Conservation (phyloP, 2,329 filamentous ascomycete genomes). For the Berkeleyomyces rouxiae region DNA sequence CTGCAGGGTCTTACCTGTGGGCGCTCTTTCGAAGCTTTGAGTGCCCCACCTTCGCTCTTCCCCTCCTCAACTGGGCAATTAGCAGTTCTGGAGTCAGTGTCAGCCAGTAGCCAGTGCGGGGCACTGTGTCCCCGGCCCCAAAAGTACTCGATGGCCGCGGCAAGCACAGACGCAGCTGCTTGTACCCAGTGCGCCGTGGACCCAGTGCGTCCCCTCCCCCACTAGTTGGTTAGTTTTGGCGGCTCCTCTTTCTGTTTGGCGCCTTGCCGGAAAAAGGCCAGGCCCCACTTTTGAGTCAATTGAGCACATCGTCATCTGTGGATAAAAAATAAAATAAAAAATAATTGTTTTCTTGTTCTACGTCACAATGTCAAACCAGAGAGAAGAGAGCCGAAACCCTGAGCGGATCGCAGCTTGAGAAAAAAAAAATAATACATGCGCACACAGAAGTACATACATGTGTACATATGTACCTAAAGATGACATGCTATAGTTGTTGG, state of each 20-base stretch:
- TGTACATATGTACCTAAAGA: too few relatives aligned
- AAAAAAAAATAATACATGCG: too few relatives aligned
- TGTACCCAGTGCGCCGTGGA: background rate
- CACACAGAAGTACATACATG: too few relatives aligned
- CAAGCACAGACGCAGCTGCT: background rate
- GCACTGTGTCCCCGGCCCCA: background rate
- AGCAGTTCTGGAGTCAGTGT: too few relatives aligned
- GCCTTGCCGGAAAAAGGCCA: background rate
- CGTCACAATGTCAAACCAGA: background rate
- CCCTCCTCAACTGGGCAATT: background rate
- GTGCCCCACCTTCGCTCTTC: background rate
- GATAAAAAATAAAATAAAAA: background rate
- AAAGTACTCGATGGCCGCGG: background rate
- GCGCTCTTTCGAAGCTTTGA: background rate
- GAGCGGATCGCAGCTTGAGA: background rate
- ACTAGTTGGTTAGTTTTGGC: background rate
- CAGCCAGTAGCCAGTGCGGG: background rate
- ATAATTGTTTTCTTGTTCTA: background rate
- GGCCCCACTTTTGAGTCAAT: background rate
- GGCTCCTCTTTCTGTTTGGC: background rate
- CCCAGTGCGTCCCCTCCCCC: background rate
- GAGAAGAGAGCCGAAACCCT: background rate
- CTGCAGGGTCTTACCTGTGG: too few relatives aligned
- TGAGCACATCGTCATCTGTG: background rate
- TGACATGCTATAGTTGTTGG: slow-evolving; percentile 15